These are phyloP conservation scores for Coniochaeta ligniaria DNA, from an alignment of 2,329 filamentous ascomycete genomes.

Conservation along the genomic window DNA sequence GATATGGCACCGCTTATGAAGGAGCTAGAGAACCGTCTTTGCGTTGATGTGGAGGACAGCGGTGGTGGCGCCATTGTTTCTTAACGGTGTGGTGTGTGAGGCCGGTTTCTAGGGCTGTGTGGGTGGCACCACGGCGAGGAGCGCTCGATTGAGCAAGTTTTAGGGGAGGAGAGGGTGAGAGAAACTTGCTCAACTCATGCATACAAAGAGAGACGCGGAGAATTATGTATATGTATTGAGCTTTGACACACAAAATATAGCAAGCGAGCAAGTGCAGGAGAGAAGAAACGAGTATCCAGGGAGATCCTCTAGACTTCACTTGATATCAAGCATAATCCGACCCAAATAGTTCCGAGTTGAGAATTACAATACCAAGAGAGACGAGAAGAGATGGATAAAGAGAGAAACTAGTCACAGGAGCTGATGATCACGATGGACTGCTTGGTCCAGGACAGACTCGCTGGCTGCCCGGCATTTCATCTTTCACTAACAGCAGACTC, in stretches of 20 bases:
- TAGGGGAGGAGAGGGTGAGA: not conserved
- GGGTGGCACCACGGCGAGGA: not conserved
- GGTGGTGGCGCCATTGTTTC: slow-evolving; percentile 12
- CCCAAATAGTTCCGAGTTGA: not conserved
- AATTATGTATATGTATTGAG: not conserved
- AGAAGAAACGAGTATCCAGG: not conserved
- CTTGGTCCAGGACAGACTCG: not conserved
- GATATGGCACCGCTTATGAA: slow-evolving; percentile 18
- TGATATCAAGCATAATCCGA: not conserved
- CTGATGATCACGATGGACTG: not conserved
- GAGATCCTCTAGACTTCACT: not conserved
- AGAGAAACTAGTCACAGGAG: not conserved
- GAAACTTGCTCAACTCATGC: slow-evolving; percentile 4
- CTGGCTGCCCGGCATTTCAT: not conserved
- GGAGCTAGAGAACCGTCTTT: slow-evolving; percentile 7
- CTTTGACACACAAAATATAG: not conserved
- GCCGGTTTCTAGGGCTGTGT: not conserved
- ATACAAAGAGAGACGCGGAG: not conserved
- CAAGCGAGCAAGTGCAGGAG: not conserved
- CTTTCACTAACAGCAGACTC: not conserved
- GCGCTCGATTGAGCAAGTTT: slow-evolving; percentile 3
- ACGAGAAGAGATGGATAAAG: not conserved
- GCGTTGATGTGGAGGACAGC: slow-evolving; percentile 9
- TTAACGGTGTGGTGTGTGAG: not conserved
- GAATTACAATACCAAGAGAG: not conserved